Conservation (phyloP, 805 yeast genomes). For the Hanseniaspora meyeri region DNA sequence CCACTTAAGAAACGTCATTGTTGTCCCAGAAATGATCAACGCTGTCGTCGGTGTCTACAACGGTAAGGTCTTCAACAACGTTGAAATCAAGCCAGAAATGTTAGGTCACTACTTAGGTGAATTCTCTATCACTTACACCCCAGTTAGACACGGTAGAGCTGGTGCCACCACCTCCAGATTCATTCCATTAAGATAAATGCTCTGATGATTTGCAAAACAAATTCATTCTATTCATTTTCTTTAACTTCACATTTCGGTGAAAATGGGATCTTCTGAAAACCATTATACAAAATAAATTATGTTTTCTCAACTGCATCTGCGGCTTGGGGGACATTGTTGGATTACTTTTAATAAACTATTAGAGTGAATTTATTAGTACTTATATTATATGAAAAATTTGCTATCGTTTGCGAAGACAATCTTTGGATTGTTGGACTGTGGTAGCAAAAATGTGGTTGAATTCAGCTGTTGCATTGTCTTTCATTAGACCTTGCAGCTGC, state of each 20-base stretch:
- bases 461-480: neutral
- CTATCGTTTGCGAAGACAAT: neutral
- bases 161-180: slow-evolving; percentile 71
- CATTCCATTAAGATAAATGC: slow-evolving; percentile 51
- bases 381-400: neutral
- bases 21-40: slow-evolving; percentile 99
- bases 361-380: slow-evolving; percentile 1
- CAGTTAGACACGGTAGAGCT: slow-evolving; percentile 99
- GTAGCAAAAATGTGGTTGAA: neutral
- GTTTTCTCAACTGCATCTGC: neutral
- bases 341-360: neutral
- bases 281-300: no score
- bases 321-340: neutral
- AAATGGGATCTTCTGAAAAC: neutral
- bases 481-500: neutral
- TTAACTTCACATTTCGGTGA: slow-evolving; percentile 14
- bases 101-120: slow-evolving; percentile 99
- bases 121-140: slow-evolving; percentile 98
- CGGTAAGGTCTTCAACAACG: slow-evolving; percentile 98
- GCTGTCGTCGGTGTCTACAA: slow-evolving; percentile 97
- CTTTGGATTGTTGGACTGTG: neutral
- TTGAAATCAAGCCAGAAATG: slow-evolving; percentile 99
- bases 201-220: neutral
- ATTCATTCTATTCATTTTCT: no score
- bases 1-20: slow-evolving; percentile 96